Percentiles rank a stretch among this genome's conserved stretches.
These are phyloP conservation scores for Pleurotus cornucopiae DNA, from an alignment of 768 basidiomycete species.

Conservation along the genomic window DNA sequence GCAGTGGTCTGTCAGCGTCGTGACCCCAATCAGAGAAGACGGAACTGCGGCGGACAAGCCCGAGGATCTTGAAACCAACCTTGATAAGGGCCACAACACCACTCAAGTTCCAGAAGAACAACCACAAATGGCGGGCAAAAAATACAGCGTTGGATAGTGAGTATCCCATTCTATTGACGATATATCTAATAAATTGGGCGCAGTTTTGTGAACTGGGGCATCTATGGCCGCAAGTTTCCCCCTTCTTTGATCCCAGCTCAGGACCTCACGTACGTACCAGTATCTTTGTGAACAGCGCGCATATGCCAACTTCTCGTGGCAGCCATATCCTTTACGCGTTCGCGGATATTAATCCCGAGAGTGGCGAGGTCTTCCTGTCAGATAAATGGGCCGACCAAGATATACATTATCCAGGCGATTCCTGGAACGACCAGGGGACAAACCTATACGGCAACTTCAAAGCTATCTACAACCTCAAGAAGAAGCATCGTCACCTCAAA, in stretches of 20 bases:
- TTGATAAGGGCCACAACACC: background rate
- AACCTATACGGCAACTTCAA: slow-evolving; percentile 97
- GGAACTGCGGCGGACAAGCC: slow-evolving; percentile 2
- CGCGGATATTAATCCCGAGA: slow-evolving; percentile 78
- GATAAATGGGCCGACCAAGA: slow-evolving; percentile 96
- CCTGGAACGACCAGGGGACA: slow-evolving; percentile 87
- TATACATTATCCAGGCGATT: slow-evolving; percentile 93
- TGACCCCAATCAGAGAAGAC: background rate
- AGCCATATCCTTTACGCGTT: slow-evolving; percentile 93
- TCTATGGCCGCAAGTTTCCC: slow-evolving; percentile 90
- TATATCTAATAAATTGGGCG: slow-evolving; percentile 6
- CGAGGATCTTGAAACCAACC: background rate
- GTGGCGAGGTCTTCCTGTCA: slow-evolving; percentile 84
- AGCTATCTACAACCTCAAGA: slow-evolving; percentile 88
- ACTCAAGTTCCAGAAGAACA: slow-evolving; percentile 6
- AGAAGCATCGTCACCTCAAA: slow-evolving; percentile 75
- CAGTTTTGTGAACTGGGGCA: slow-evolving; percentile 89
- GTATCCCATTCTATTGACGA: slow-evolving; percentile 22
- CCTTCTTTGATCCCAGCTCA: slow-evolving; percentile 79
- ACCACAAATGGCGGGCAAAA: slow-evolving; percentile 36
- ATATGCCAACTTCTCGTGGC: slow-evolving; percentile 9
- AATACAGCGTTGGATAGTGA: slow-evolving; percentile 80
- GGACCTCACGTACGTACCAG: slow-evolving; percentile 72
- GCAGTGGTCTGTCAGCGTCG: slow-evolving; percentile 21
- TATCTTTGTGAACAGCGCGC: background rate